Percentiles rank a stretch among this genome's conserved stretches.
phyloP scores from a whole-genome alignment of 345 rosid genomes.

The Dimocarpus longan region DNA sequence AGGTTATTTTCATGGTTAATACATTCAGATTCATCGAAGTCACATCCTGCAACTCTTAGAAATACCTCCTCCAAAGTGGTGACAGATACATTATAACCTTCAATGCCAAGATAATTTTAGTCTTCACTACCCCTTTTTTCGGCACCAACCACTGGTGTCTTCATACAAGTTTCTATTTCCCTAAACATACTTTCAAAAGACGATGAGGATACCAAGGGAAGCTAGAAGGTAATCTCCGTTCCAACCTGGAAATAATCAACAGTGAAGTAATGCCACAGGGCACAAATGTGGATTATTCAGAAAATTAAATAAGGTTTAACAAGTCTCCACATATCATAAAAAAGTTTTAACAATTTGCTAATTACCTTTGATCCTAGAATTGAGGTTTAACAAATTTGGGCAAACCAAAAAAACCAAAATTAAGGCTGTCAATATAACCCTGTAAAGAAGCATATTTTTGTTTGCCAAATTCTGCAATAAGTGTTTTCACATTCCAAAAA shows the following conservation, averaged over 20 bases:
- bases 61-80: slow-evolving; percentile 98
- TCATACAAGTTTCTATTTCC: slow-evolving; percentile 86
- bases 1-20: slow-evolving; percentile 43
- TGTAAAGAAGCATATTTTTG: too few species aligned
- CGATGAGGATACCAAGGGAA: slow-evolving; percentile 80
- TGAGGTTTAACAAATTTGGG: not conserved
- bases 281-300: not conserved
- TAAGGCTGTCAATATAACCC: too few species aligned
- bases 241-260: slow-evolving; percentile 65
- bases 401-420: too few species aligned
- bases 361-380: not conserved
- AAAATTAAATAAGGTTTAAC: slow-evolving; percentile 1
- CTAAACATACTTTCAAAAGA: slow-evolving; percentile 86
- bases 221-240: slow-evolving; percentile 93
- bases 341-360: not conserved
- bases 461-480: too few species aligned
- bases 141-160: slow-evolving; percentile 48
- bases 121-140: slow-evolving; percentile 39
- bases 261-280: not conserved
- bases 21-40: slow-evolving; percentile 57
- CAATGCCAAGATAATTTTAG: slow-evolving; percentile 61
- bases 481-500: too few species aligned
- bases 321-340: not conserved
- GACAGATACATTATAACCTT: slow-evolving; percentile 95
- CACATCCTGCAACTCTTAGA: slow-evolving; percentile 82